Evolutionary conservation across 176 grass and related monocot genomes (phyloP), one percentile per base, ranked within the genome.

Genomic region (Leersia perrieri): DNA sequence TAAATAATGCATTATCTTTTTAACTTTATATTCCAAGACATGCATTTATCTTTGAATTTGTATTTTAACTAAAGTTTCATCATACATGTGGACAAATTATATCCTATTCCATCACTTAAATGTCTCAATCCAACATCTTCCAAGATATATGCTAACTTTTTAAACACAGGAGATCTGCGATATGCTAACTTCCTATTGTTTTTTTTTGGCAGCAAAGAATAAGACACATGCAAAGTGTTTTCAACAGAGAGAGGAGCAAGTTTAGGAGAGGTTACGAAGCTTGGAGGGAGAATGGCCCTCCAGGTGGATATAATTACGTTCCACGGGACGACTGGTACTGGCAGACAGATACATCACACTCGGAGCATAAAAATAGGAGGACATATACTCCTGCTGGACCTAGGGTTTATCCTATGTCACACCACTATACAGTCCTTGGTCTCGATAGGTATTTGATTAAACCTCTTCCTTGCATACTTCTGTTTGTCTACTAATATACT

Each of bases 321-420:
- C 96, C 92, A 62, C 84, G 96, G 81, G 92, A 99, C 86, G 96
- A 99, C 74, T 99, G 96, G 96, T 99, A 95, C 74, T 95, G 93
- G 87, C 89, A 91, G 75, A 57, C 82, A 45, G 89, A 95, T 61
- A 87, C 81, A 20, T 87, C 92, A 86, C 82, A 88, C 39, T 86
- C 80, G 1, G 82, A 98, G 40, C 82, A 91, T 66, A 91, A 75
- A 83, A 80, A 76, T 76, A 91, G 70, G 23, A 72, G 57, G 44
- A 89, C 81, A 36, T 85, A 86, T 66, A 71, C 78, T 42, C 85
- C 86, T 15, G 62, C 51, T 35, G 74, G 84, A 66, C 77, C 75
- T 88, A 95, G 84, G 66, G 75, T 39, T 61, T 88, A 90, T 78
- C 79, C 84, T 80, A 93, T 95, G 96, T 99, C 96, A 29, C 90